Evolutionary conservation across 495 filamentous ascomycete species (phyloP), one percentile per base, ranked within the genome.

Genomic region (Penicillium turbatum): DNA sequence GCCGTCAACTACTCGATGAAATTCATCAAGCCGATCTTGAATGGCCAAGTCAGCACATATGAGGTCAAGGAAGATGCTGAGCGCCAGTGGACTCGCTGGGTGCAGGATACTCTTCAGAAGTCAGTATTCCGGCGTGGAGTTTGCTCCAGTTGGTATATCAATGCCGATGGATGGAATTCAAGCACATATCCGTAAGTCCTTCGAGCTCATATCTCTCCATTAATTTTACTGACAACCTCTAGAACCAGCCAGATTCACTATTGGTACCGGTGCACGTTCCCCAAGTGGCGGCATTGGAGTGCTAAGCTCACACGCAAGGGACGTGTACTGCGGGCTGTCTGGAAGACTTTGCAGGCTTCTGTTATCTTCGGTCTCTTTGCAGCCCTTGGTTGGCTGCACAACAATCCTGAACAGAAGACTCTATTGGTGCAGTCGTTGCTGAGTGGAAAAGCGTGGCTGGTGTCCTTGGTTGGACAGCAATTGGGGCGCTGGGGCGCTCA

Each of bases 81-180:
- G 55, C 60, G 72, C 9, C 67, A 68, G 17, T 86, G 79, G 70
- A 77, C 81, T n/a, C 54, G 62, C 24, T 70, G 76, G 15, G 68
- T 84, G 8, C 82, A 86, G 55, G 59, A 71, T 55, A 65, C 65
- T 21, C 56, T 85, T 42, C 80, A 80, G 60, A 65, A 72, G 6
- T 82, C 74, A 3, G 76, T 84, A 0, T 84, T 76, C 67, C 68
- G 65, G 29, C 75, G 60, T 10, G 78, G 79, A 3, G 71, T 76
- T 1, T 86, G 82, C 61, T 61, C 60, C 13, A 82, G 73, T 53
- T 86, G 82, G 82, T 86, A 85, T 58, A 71, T 68, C 51, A 76
- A 69, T 6, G 73, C 71, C 6, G 70, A 72, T 30, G 82, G 79
- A 1, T 86, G 82, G 82, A 85, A 86, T 46, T 76, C 78, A 2